These are phyloP conservation scores for Taphrina wiesneri DNA, from an alignment of 1,139 yeast species.

Conservation along the genomic window DNA sequence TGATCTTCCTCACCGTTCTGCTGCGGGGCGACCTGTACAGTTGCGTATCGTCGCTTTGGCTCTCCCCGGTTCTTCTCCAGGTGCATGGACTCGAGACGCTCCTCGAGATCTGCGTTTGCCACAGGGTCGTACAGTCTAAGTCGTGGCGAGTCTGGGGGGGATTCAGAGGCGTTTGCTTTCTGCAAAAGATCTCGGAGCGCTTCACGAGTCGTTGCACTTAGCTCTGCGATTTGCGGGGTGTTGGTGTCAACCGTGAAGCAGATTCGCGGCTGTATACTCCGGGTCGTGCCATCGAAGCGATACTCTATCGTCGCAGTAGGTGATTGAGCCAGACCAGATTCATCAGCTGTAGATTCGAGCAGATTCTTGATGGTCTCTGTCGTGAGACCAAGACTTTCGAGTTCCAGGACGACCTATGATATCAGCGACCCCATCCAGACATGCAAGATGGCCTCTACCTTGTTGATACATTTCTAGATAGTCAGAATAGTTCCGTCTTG, in stretches of 20 bases:
- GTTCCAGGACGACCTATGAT: constrained; percentile 58
- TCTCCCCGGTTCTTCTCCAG: neutral
- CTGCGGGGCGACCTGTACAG: neutral
- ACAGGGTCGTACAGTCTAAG: constrained; percentile 12
- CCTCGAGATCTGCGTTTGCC: constrained; percentile 11
- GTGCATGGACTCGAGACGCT: neutral
- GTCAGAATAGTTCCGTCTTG: neutral
- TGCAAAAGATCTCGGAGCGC: constrained; percentile 23
- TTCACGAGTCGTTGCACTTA: constrained; percentile 22
- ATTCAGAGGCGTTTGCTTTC: constrained; percentile 4
- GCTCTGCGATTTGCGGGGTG: constrained; percentile 15
- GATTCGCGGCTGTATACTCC: constrained; percentile 41
- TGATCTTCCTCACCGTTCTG: neutral
- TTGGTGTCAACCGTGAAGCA: constrained; percentile 35
- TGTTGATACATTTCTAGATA: constrained; percentile 28
- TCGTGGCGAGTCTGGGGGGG: neutral
- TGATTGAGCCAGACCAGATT: constrained; percentile 38
- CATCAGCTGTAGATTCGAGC: constrained; percentile 32
- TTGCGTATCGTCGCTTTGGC: neutral
- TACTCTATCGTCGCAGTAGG: constrained; percentile 39
- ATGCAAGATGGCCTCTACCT: neutral
- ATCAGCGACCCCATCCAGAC: neutral
- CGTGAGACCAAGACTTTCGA: constrained; percentile 52
- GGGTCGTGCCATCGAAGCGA: constrained; percentile 41
- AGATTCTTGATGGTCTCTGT: constrained; percentile 33